Evolutionary conservation across 2,329 filamentous ascomycete species (phyloP).

Genomic region (Zymoseptoria tritici): DNA sequence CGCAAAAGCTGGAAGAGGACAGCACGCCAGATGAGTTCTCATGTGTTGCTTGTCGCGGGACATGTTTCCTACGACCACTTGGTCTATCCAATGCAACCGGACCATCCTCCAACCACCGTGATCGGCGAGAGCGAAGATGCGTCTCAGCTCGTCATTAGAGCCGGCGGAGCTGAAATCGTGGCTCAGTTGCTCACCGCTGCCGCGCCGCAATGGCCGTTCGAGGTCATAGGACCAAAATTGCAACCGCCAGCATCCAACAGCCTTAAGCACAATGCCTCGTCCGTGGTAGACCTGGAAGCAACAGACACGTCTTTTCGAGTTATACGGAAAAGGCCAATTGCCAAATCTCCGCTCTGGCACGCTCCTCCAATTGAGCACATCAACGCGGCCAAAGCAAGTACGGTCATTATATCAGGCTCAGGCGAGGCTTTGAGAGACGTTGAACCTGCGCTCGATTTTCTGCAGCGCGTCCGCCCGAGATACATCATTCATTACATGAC

Average conservation of each 20-base stretch:
- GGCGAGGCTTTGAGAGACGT: slow-evolving; percentile 25
- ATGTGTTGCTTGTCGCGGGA: slow-evolving; percentile 26
- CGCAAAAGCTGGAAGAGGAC: not conserved
- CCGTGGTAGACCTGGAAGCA: slow-evolving; percentile 22
- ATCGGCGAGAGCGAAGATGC: slow-evolving; percentile 10
- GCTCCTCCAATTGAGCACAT: slow-evolving; percentile 20
- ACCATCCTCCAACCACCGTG: slow-evolving; percentile 6
- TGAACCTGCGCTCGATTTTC: slow-evolving; percentile 29
- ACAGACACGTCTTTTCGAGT: slow-evolving; percentile 15
- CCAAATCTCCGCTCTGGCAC: slow-evolving; percentile 24
- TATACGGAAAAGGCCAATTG: slow-evolving; percentile 19
- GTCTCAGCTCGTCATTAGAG: slow-evolving; percentile 25
- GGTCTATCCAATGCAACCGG: slow-evolving; percentile 17
- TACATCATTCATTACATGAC: slow-evolving; percentile 31
- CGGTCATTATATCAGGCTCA: slow-evolving; percentile 28
- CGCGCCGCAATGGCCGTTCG: slow-evolving; percentile 22
- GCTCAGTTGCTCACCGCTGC: slow-evolving; percentile 29
- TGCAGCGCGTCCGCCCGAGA: slow-evolving; percentile 23
- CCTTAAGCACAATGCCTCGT: slow-evolving; percentile 26
- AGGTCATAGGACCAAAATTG: slow-evolving; percentile 23
- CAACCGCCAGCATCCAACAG: slow-evolving; percentile 19
- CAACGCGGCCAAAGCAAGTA: slow-evolving; percentile 14
- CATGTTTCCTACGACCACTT: slow-evolving; percentile 29
- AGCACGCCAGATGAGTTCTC: slow-evolving; percentile 15
- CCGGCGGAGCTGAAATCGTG: slow-evolving; percentile 26